Percentiles rank a stretch among this genome's conserved stretches.
These are phyloP conservation scores for Calonectria honghensis DNA, from an alignment of 2,329 filamentous ascomycete species.

Conservation along the genomic window DNA sequence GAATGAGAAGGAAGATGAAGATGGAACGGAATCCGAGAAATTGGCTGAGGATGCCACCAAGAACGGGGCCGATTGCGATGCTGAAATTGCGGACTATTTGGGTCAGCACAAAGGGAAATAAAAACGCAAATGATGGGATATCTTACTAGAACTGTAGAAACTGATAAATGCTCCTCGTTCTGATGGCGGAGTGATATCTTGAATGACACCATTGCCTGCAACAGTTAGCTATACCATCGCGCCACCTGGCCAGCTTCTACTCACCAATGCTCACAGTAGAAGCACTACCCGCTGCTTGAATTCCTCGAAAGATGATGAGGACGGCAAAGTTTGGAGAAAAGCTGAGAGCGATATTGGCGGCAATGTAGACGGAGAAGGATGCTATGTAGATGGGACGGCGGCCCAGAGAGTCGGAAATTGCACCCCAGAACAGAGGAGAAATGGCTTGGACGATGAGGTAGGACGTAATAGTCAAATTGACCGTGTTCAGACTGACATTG, in stretches of 20 bases:
- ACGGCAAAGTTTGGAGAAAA: slow-evolving; percentile 65
- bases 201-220: slow-evolving; percentile 58
- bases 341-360: slow-evolving; percentile 67
- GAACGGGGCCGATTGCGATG: slow-evolving; percentile 35
- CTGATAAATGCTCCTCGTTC: slow-evolving; percentile 56
- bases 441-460: slow-evolving; percentile 72
- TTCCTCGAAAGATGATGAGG: slow-evolving; percentile 66
- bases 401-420: slow-evolving; percentile 68
- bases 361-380: slow-evolving; percentile 67
- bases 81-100: slow-evolving; percentile 27
- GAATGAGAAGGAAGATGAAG: slow-evolving; percentile 32
- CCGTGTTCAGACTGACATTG: slow-evolving; percentile 53
- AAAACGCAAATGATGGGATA: background rate
- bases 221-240: background rate
- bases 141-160: slow-evolving; percentile 58
- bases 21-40: slow-evolving; percentile 33
- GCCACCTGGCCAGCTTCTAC: slow-evolving; percentile 19
- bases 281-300: slow-evolving; percentile 69
- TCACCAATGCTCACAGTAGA: slow-evolving; percentile 68
- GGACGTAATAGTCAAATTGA: slow-evolving; percentile 65
- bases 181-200: slow-evolving; percentile 54
- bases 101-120: background rate
- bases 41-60: slow-evolving; percentile 33
- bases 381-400: slow-evolving; percentile 67
- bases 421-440: slow-evolving; percentile 68